phyloP scores from a whole-genome alignment of 2,329 filamentous ascomycete genomes.

The Chaetoscypha palmicola region DNA sequence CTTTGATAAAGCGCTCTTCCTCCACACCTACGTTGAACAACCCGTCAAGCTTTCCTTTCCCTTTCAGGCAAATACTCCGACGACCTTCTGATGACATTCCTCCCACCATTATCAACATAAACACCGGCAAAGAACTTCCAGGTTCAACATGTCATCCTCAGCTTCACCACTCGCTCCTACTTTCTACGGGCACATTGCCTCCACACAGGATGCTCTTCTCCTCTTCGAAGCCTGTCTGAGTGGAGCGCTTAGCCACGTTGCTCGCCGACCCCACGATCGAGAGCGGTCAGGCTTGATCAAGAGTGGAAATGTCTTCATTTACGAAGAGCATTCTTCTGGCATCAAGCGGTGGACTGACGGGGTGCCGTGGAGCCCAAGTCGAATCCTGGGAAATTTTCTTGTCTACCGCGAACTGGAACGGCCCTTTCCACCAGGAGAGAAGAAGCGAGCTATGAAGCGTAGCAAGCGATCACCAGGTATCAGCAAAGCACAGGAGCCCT shows the following conservation, averaged over 20 bases:
- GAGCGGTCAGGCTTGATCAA: conserved; percentile 71
- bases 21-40: conserved; percentile 12
- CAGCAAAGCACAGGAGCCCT: conserved; percentile 23
- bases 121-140: conserved; percentile 3
- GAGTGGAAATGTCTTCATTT: conserved; percentile 84
- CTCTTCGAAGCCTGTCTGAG: conserved; percentile 73
- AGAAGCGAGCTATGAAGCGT: conserved; percentile 75
- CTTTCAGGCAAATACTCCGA: conserved; percentile 15
- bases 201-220: conserved; percentile 55
- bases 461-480: conserved; percentile 37
- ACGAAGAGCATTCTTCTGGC: conserved; percentile 82
- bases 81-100: conserved; percentile 15
- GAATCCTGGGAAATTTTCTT: conserved; percentile 92
- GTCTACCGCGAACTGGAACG: conserved; percentile 98
- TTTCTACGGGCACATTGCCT: conserved; percentile 25
- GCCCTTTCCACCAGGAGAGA: conserved; percentile 77
- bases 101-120: conserved; percentile 6
- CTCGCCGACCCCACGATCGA: conserved; percentile 77
- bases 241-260: conserved; percentile 66
- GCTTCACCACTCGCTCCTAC: conserved; percentile 20
- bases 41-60: conserved; percentile 13
- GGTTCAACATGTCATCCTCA: conserved; percentile 17
- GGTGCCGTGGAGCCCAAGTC: conserved; percentile 83
- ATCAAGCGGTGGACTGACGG: conserved; percentile 96
- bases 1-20: conserved; percentile 14